phyloP scores from a whole-genome alignment of 1,139 yeast genomes.

The Hanseniaspora gamundiae region DNA sequence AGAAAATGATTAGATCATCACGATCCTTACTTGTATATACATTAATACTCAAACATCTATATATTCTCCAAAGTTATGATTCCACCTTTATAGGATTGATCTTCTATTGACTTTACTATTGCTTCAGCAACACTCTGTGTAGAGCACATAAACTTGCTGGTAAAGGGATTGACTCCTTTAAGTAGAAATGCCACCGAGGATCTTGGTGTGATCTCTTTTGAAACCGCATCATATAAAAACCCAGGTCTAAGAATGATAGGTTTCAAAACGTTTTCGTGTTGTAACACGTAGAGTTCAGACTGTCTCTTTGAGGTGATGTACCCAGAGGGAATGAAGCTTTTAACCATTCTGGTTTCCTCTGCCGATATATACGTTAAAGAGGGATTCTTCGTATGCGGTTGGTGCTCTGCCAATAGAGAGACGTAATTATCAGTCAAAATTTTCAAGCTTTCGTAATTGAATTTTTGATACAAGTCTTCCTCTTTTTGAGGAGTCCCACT shows the following conservation, averaged over 20 bases:
- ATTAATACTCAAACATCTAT: slow-evolving; percentile 9
- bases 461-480: not conserved
- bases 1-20: slow-evolving; percentile 17
- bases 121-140: slow-evolving; percentile 59
- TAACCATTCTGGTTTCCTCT: slow-evolving; percentile 27
- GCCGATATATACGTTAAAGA: slow-evolving; percentile 74
- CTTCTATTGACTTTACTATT: slow-evolving; percentile 42
- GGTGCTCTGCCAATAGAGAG: slow-evolving; percentile 2
- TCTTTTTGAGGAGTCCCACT: slow-evolving; percentile 10
- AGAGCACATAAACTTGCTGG: slow-evolving; percentile 20
- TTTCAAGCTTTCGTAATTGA: slow-evolving; percentile 1
- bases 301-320: slow-evolving; percentile 66
- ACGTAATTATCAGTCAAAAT: not conserved
- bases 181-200: slow-evolving; percentile 9
- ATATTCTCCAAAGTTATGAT: slow-evolving; percentile 48
- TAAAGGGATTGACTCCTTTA: not conserved
- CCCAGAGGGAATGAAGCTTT: slow-evolving; percentile 50
- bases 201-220: slow-evolving; percentile 25
- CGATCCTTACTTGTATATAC: slow-evolving; percentile 5
- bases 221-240: slow-evolving; percentile 55
- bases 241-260: slow-evolving; percentile 68
- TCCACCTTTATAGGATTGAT: slow-evolving; percentile 36
- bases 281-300: slow-evolving; percentile 50
- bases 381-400: slow-evolving; percentile 20
- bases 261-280: slow-evolving; percentile 32